Base-by-base conservation (phyloP, 2,329 filamentous ascomycete genomes). In the Monilinia fructigena region DNA sequence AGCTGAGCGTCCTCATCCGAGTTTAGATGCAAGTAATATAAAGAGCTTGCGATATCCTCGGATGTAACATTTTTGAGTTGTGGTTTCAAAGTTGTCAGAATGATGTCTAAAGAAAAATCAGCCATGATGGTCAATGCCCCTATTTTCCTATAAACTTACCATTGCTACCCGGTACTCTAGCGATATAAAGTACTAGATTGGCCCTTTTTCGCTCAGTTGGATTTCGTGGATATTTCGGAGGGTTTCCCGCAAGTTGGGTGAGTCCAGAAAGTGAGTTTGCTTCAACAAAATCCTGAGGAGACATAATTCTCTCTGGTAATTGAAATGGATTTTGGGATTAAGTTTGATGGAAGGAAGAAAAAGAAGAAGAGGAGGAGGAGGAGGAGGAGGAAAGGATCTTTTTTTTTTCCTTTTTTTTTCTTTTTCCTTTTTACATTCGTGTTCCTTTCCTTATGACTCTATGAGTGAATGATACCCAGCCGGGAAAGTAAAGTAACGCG, bases 21-120 rank as follows among this genome's bases (percentile, higher is more conserved):
- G 67, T 92, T 85, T 50, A 96, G 85, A 78, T 98, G 94, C 63
- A 97, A 81, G 76, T 95, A 98, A 79, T 98, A 99, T 6, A 99
- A 83, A 18, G 90, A 96, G 73, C 88, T 92, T 66, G 89, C 86
- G 59, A 99, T 89, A 75, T 97, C 94, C 76, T 93, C 89, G 55
- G 86, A 88, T 0, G 92, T 96, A 70, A 99, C 92, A 68, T 92
- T 94, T 77, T 95, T 97, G 53, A 89, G 84, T 62, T 91, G 88
- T 2, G 95, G 95, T 76, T 96, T 97, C 69, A 95, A 85, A 0
- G 95, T 91, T 1, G 94, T 96, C 55, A 99, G 86, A 72, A 74
- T 68, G 70, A 71, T 70, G 68, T 74, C 72, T 74, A 40, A 6
- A 20, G 10, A 16, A 26, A 6, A 26, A 47, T 63, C 50, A 63